phyloP scores from a whole-genome alignment of 129 eudicot genomes.

The Kitagawia praeruptora region DNA sequence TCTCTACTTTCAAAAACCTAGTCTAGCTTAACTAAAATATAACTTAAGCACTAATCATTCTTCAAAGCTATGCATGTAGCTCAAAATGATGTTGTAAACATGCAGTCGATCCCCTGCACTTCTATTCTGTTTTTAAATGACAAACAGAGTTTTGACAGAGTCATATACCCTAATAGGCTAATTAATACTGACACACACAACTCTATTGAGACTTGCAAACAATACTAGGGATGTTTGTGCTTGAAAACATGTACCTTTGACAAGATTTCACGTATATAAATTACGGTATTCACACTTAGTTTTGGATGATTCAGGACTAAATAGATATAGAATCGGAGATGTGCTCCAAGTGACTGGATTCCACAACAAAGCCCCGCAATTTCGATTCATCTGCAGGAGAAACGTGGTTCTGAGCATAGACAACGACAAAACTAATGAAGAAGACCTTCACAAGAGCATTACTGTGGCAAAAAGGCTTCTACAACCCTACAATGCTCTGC shows the following conservation, averaged over 20 bases:
- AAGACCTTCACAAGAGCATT: slow-evolving; percentile 74
- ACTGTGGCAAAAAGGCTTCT: slow-evolving; percentile 49
- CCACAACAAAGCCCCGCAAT: slow-evolving; percentile 68
- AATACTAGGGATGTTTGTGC: not conserved
- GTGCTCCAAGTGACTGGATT: slow-evolving; percentile 91
- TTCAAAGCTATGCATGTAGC: not conserved
- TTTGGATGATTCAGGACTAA: slow-evolving; percentile 39
- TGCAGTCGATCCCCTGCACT: not conserved
- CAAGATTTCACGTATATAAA: not conserved
- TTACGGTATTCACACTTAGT: not conserved
- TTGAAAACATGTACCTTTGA: not conserved
- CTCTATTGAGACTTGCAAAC: not conserved
- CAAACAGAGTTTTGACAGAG: not conserved
- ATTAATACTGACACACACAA: not conserved
- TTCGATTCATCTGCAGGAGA: slow-evolving; percentile 78
- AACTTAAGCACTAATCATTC: not conserved
- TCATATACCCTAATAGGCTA: not conserved
- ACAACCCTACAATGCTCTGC: slow-evolving; percentile 64
- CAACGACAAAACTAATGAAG: slow-evolving; percentile 78
- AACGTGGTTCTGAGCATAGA: slow-evolving; percentile 84
- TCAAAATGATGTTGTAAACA: not conserved
- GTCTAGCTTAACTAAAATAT: not conserved
- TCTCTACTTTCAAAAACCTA: not conserved
- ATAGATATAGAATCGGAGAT: slow-evolving; percentile 80
- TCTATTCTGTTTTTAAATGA: not conserved